These are phyloP conservation scores for Sporisorium sorghi DNA, from an alignment of 1,284 basidiomycete species.

Conservation along the genomic window DNA sequence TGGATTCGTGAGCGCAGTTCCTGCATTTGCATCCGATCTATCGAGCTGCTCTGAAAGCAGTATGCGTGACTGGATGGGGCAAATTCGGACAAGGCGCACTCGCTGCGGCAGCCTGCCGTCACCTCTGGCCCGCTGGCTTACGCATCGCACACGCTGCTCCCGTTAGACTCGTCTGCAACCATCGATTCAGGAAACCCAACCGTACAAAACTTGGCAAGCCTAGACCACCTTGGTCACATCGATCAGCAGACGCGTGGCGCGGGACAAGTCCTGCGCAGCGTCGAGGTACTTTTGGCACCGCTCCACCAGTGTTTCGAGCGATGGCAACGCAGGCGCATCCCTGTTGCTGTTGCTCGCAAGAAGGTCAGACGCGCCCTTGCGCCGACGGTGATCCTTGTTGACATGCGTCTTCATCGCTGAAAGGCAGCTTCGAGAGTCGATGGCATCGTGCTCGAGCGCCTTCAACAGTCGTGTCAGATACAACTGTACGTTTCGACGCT, in stretches of 20 bases:
- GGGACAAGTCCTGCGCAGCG: constrained; percentile 14
- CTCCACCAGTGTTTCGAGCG: constrained; percentile 12
- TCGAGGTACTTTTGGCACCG: constrained; percentile 16
- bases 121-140: not conserved
- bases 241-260: constrained; percentile 11
- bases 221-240: constrained; percentile 1
- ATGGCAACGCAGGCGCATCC: constrained; percentile 11
- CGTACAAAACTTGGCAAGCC: too few species aligned
- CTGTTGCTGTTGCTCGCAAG: constrained; percentile 1
- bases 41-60: not conserved
- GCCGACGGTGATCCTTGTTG: constrained; percentile 6
- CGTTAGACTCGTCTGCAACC: not conserved
- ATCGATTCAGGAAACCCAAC: not conserved
- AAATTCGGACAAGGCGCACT: not conserved
- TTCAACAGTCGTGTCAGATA: constrained; percentile 28
- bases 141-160: too few species aligned
- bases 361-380: not conserved
- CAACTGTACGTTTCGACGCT: constrained; percentile 1
- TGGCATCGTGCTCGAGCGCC: constrained; percentile 26
- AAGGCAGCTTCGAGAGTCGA: constrained; percentile 26
- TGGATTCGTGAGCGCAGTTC: not conserved
- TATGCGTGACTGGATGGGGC: not conserved
- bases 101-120: constrained; percentile 19
- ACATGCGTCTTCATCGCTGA: constrained; percentile 33
- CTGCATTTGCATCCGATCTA: not conserved